Percentiles rank a stretch among this genome's conserved stretches.
These are phyloP conservation scores for Apiotrichum laibachii DNA, from an alignment of 1,284 basidiomycete species.

Conservation along the genomic window DNA sequence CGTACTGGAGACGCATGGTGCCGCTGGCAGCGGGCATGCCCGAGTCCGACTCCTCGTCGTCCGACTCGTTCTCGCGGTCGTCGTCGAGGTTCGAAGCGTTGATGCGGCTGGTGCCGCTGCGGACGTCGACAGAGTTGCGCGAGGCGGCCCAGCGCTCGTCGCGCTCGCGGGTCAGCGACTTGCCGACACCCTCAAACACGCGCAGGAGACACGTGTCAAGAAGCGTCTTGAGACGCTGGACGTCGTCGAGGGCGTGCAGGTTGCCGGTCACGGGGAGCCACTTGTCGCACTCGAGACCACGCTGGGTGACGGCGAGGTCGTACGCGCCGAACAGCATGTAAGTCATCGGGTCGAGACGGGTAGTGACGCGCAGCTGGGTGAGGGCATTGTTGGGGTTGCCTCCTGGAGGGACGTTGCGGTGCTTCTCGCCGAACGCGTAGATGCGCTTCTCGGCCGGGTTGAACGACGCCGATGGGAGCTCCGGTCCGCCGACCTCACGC, in stretches of 20 bases:
- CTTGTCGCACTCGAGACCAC: conserved; percentile 78
- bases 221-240: conserved; percentile 76
- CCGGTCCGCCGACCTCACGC: conserved; percentile 56
- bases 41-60: conserved; percentile 59
- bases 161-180: conserved; percentile 32
- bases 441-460: conserved; percentile 67
- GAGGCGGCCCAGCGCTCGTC: conserved; percentile 30
- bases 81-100: conserved; percentile 37
- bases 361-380: conserved; percentile 67
- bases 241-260: conserved; percentile 72
- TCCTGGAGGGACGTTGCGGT: conserved; percentile 59
- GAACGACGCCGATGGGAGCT: conserved; percentile 51
- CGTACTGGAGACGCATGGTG: conserved; percentile 12
- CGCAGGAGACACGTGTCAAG: conserved; percentile 85
- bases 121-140: conserved; percentile 23
- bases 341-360: conserved; percentile 81
- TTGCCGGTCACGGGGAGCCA: conserved; percentile 87
- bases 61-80: conserved; percentile 56
- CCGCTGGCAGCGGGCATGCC: conserved; percentile 6
- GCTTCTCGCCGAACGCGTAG: conserved; percentile 82
- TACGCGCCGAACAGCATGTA: conserved; percentile 92
- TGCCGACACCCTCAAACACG: conserved; percentile 81
- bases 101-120: conserved; percentile 25
- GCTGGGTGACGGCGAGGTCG: conserved; percentile 64
- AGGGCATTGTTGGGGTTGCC: conserved; percentile 34